These are phyloP conservation scores for Lachnellula suecica DNA, from an alignment of 2,329 filamentous ascomycete species.

Conservation along the genomic window DNA sequence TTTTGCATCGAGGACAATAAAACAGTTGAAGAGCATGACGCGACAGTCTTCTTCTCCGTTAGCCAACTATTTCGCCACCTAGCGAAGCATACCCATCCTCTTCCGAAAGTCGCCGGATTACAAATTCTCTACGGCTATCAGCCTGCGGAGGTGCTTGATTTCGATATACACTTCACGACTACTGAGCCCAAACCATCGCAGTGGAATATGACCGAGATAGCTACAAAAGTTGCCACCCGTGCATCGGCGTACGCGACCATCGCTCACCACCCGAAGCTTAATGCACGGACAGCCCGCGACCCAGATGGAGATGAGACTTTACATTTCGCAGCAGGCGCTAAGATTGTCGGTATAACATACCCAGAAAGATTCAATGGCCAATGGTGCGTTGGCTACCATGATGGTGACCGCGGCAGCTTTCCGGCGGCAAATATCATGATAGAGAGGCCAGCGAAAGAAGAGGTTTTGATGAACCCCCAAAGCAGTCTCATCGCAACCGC, in stretches of 20 bases:
- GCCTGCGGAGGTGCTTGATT: slow-evolving; percentile 25
- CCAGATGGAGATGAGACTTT: slow-evolving; percentile 27
- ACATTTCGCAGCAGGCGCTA: slow-evolving; percentile 30
- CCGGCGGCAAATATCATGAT: slow-evolving; percentile 25
- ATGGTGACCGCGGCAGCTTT: slow-evolving; percentile 30
- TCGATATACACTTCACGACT: slow-evolving; percentile 31
- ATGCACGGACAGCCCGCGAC: slow-evolving; percentile 18
- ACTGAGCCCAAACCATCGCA: slow-evolving; percentile 13
- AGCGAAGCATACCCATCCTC: slow-evolving; percentile 28
- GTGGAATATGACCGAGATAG: slow-evolving; percentile 25
- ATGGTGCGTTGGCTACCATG: slow-evolving; percentile 33
- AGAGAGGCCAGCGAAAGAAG: slow-evolving; percentile 24
- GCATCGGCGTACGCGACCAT: slow-evolving; percentile 22
- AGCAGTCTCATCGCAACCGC: slow-evolving; percentile 25
- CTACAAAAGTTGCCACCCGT: slow-evolving; percentile 24
- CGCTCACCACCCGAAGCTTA: slow-evolving; percentile 28
- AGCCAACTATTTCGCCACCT: slow-evolving; percentile 30
- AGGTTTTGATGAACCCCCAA: slow-evolving; percentile 27
- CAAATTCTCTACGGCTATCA: slow-evolving; percentile 27
- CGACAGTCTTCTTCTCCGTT: slow-evolving; percentile 33
- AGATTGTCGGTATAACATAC: slow-evolving; percentile 32
- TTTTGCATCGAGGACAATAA: slow-evolving; percentile 32
- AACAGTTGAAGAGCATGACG: slow-evolving; percentile 33
- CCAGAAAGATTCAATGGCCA: slow-evolving; percentile 26
- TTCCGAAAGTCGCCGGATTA: slow-evolving; percentile 28